Evolutionary conservation across 2,329 filamentous ascomycete genomes (phyloP).

Genomic region (Diplodia scrobiculata): DNA sequence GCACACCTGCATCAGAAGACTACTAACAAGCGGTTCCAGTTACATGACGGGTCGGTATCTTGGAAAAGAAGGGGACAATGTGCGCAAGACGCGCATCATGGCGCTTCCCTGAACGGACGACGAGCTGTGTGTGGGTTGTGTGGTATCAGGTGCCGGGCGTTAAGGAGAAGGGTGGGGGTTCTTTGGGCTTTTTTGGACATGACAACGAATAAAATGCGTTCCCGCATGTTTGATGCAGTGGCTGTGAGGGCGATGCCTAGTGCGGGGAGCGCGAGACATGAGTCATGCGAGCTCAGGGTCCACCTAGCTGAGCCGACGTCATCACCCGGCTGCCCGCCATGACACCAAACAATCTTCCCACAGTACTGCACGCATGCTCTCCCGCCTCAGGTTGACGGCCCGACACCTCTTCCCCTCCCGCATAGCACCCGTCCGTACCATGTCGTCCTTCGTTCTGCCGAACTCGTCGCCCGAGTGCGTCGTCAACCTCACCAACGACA

Average conservation of each 20-base stretch:
- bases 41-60: constrained; percentile 4
- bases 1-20: no score
- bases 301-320: not conserved
- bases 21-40: not conserved
- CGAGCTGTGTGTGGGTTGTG: not conserved
- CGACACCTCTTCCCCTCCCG: not conserved
- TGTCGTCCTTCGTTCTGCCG: constrained; percentile 50
- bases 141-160: no score
- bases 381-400: constrained; percentile 29
- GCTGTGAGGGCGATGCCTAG: no score
- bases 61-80: not conserved
- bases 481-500: constrained; percentile 49
- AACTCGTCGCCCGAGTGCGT: constrained; percentile 40
- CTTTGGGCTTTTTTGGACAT: not conserved
- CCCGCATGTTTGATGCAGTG: no score
- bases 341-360: not conserved
- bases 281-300: not conserved
- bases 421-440: constrained; percentile 31
- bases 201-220: not conserved
- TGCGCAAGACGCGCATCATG: constrained; percentile 4
- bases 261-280: no score
- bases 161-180: no score
- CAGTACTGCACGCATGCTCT: constrained; percentile 28
- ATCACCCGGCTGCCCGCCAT: constrained; percentile 5
- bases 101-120: not conserved